Evolutionary conservation across 2,329 filamentous ascomycete species (phyloP).

Genomic region (Metarhizium brunneum): DNA sequence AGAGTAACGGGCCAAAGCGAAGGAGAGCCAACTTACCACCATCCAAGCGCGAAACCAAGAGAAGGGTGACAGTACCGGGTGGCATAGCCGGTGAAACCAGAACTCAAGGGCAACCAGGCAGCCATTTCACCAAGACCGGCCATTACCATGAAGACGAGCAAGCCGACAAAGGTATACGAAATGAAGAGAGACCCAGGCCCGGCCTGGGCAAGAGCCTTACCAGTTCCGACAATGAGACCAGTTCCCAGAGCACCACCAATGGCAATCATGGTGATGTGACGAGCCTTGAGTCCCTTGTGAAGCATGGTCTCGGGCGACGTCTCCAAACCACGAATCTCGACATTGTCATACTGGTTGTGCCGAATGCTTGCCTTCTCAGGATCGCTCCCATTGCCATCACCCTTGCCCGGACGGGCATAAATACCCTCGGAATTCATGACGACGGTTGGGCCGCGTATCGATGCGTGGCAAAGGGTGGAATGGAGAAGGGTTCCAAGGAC

Average conservation of each 20-base stretch:
- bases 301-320: conserved; percentile 38
- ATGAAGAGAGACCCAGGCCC: conserved; percentile 61
- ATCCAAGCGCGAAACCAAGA: conserved; percentile 70
- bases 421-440: conserved; percentile 9
- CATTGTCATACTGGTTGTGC: conserved; percentile 9
- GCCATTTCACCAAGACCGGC: conserved; percentile 77
- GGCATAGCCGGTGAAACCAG: conserved; percentile 76
- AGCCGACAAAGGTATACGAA: conserved; percentile 59
- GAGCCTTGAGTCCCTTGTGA: conserved; percentile 43
- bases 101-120: conserved; percentile 66
- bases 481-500: too few relatives aligned
- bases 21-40: conserved; percentile 40
- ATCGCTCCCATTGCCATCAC: conserved; percentile 6
- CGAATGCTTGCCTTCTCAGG: conserved; percentile 11
- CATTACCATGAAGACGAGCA: conserved; percentile 75
- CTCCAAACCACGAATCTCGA: conserved; percentile 38
- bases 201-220: conserved; percentile 41
- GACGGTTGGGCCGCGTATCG: background rate
- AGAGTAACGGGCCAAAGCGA: background rate
- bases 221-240: conserved; percentile 63
- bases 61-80: conserved; percentile 72
- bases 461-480: background rate
- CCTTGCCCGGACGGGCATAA: conserved; percentile 9
- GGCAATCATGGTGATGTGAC: conserved; percentile 52
- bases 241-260: conserved; percentile 69